These are phyloP conservation scores for Aspergillus sp. DNA, from an alignment of 2,329 filamentous ascomycete genomes.

Conservation along the genomic window DNA sequence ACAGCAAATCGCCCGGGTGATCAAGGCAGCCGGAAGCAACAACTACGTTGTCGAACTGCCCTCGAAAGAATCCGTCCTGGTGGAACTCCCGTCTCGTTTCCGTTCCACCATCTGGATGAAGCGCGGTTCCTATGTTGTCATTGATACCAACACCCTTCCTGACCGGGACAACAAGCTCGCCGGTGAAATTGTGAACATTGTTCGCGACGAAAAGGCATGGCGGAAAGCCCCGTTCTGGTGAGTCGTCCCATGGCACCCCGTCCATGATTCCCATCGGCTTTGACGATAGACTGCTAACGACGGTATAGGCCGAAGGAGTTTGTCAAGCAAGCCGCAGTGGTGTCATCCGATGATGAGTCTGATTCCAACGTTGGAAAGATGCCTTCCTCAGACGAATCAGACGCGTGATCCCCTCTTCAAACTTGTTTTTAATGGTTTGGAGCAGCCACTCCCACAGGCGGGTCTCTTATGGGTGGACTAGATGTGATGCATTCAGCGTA, in stretches of 20 bases:
- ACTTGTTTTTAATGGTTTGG: neutral
- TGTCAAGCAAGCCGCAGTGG: conserved; percentile 59
- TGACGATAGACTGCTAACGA: conserved; percentile 11
- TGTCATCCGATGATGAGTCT: conserved; percentile 72
- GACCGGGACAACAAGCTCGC: conserved; percentile 72
- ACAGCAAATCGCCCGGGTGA: conserved; percentile 70
- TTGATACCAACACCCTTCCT: conserved; percentile 67
- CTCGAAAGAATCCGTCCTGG: conserved; percentile 62
- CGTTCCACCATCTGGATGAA: conserved; percentile 93
- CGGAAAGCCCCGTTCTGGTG: conserved; percentile 86
- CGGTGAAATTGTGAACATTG: conserved; percentile 90
- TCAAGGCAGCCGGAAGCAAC: conserved; percentile 84
- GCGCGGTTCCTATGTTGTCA: conserved; percentile 79
- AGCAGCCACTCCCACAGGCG: neutral
- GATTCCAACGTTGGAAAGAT: conserved; percentile 80
- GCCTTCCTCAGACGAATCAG: conserved; percentile 77
- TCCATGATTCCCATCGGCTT: neutral
- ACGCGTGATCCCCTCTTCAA: conserved; percentile 49
- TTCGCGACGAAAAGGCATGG: conserved; percentile 88
- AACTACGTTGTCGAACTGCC: conserved; percentile 77
- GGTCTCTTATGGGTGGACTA: neutral
- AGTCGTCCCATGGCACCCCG: no score
- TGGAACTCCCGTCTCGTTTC: conserved; percentile 81
- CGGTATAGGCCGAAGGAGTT: conserved; percentile 75
- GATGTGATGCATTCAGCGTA: neutral